Percentiles rank a stretch among this genome's conserved stretches.
phyloP scores from a whole-genome alignment of 2,329 filamentous ascomycete species.

The Colletotrichum noveboracense region DNA sequence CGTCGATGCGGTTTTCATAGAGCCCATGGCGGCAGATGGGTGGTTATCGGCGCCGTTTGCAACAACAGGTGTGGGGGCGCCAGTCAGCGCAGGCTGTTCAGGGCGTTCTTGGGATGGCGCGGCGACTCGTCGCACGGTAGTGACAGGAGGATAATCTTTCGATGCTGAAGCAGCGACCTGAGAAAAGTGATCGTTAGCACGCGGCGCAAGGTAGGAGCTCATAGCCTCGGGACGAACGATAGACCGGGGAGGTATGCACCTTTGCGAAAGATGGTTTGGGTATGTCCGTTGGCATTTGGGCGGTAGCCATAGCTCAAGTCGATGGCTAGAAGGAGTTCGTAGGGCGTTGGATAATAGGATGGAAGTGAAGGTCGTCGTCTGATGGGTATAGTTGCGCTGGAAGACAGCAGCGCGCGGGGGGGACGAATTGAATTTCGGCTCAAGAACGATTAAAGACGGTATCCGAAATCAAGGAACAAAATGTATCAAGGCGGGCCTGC shows the following conservation, averaged over 20 bases:
- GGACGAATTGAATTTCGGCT: conserved; percentile 11
- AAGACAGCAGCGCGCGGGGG: conserved; percentile 20
- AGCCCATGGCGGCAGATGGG: neutral
- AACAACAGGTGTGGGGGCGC: neutral
- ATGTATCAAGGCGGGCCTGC: conserved; percentile 57
- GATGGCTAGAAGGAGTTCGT: neutral
- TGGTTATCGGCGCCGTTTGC: neutral
- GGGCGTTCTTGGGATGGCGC: conserved; percentile 21
- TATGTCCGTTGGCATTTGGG: conserved; percentile 50
- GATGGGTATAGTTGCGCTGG: neutral
- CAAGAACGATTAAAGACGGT: conserved; percentile 30
- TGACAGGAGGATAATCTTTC: conserved; percentile 39
- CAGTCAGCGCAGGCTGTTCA: neutral
- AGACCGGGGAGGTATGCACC: conserved; percentile 48
- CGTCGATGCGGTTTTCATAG: neutral
- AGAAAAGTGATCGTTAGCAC: conserved; percentile 25
- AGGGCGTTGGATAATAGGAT: conserved; percentile 10
- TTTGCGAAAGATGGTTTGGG: conserved; percentile 78
- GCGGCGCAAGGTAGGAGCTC: neutral
- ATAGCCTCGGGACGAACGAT: neutral
- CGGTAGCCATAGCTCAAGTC: conserved; percentile 47
- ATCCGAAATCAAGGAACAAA: conserved; percentile 57
- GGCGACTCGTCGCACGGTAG: conserved; percentile 31
- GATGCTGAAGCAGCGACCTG: conserved; percentile 56
- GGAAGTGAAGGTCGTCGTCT: conserved; percentile 20